A percentile compares a stretch with the other conserved stretches of the same genome.
Evolutionary conservation across 768 basidiomycete species (phyloP).

Genomic region (Daedalea quercina): DNA sequence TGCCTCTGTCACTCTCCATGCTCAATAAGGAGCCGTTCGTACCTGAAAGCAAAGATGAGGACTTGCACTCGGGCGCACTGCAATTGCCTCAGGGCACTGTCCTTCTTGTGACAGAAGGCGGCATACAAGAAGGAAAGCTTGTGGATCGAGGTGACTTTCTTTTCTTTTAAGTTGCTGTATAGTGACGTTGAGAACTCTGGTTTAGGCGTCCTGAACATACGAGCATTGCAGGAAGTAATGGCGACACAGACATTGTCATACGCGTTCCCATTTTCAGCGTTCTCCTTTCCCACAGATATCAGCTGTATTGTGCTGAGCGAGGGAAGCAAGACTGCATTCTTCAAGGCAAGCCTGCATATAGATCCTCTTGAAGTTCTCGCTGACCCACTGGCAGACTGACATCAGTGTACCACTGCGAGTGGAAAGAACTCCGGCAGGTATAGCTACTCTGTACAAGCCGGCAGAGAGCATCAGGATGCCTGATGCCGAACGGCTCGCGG

Average conservation of each 20-base stretch:
- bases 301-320: constrained; percentile 54
- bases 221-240: constrained; percentile 57
- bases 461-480: constrained; percentile 40
- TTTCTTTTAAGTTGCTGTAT: not conserved
- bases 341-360: constrained; percentile 40
- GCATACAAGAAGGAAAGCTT: constrained; percentile 62
- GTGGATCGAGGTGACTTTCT: constrained; percentile 44
- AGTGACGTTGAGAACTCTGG: not conserved
- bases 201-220: constrained; percentile 58
- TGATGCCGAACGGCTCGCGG: constrained; percentile 36
- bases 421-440: constrained; percentile 2
- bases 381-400: constrained; percentile 43
- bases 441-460: constrained; percentile 42
- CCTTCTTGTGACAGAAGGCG: constrained; percentile 59
- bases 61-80: constrained; percentile 67
- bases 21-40: constrained; percentile 53
- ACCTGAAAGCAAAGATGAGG: constrained; percentile 65
- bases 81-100: constrained; percentile 62
- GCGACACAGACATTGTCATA: constrained; percentile 63
- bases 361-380: not conserved
- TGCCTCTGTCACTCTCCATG: constrained; percentile 56
- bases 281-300: constrained; percentile 70
- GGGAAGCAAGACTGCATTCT: constrained; percentile 66
- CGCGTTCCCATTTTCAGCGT: constrained; percentile 68
- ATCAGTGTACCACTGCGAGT: constrained; percentile 44